phyloP scores from a whole-genome alignment of 768 basidiomycete genomes.

The Amanita thiersii region DNA sequence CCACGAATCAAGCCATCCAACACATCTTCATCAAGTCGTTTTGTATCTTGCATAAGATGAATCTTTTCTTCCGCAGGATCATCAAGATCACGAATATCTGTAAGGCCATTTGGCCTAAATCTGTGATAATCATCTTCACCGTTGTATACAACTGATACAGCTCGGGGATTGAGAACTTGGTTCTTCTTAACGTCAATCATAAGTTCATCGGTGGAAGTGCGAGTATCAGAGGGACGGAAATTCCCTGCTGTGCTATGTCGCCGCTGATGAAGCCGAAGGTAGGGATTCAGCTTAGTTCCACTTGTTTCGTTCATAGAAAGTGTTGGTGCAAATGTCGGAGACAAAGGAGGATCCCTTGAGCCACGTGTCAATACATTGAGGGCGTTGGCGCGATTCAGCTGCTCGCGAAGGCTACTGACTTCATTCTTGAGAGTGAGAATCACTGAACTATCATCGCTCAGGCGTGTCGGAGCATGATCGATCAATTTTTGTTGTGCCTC shows the following conservation, averaged over 20 bases:
- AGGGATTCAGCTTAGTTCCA: slow-evolving; percentile 25
- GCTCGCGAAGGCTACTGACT: slow-evolving; percentile 87
- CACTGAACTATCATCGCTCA: slow-evolving; percentile 78
- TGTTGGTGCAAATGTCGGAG: slow-evolving; percentile 81
- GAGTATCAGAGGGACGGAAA: slow-evolving; percentile 54
- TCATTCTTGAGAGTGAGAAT: slow-evolving; percentile 88
- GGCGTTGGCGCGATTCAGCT: slow-evolving; percentile 92
- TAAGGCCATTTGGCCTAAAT: slow-evolving; percentile 54
- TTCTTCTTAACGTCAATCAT: slow-evolving; percentile 67
- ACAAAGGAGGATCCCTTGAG: slow-evolving; percentile 64
- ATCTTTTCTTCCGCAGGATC: slow-evolving; percentile 96
- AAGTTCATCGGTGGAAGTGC: slow-evolving; percentile 71
- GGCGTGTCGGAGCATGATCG: slow-evolving; percentile 55
- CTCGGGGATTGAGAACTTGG: slow-evolving; percentile 68
- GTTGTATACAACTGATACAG: slow-evolving; percentile 83
- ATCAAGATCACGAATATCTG: slow-evolving; percentile 71
- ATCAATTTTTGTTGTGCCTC: slow-evolving; percentile 69
- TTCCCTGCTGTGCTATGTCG: slow-evolving; percentile 84
- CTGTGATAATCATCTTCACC: slow-evolving; percentile 71
- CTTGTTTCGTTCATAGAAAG: slow-evolving; percentile 53
- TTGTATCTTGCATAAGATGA: slow-evolving; percentile 82
- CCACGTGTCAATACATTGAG: slow-evolving; percentile 80
- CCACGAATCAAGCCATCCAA: slow-evolving; percentile 84
- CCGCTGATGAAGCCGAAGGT: slow-evolving; percentile 59
- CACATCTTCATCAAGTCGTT: slow-evolving; percentile 88